Evolutionary conservation across 768 basidiomycete genomes (phyloP).

Genomic region (Boletus subcaerulescens): DNA sequence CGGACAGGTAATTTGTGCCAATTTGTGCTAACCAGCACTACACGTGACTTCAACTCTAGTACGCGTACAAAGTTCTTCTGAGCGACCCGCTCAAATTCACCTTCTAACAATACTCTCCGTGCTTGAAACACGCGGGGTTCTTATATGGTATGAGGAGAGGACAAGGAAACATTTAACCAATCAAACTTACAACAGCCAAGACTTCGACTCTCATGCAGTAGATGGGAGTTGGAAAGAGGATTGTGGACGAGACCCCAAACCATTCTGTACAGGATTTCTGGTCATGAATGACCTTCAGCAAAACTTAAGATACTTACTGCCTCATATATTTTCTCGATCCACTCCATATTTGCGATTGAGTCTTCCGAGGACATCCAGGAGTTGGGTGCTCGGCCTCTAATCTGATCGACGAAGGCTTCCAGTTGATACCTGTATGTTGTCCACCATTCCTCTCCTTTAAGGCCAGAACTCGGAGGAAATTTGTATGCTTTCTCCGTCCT

Average conservation of each 20-base stretch:
- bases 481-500: conserved; percentile 45
- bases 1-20: background rate
- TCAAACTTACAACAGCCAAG: background rate
- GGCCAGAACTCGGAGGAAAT: conserved; percentile 28
- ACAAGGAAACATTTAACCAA: background rate
- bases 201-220: background rate
- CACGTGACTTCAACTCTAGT: background rate
- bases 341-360: conserved; percentile 53
- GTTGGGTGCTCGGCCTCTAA: conserved; percentile 49
- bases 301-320: conserved; percentile 34
- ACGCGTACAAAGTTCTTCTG: too few species aligned
- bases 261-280: conserved; percentile 19
- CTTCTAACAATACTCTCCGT: background rate
- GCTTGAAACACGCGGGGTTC: background rate
- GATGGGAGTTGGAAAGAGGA: conserved; percentile 26
- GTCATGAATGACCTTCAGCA: background rate
- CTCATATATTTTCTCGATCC: conserved; percentile 56
- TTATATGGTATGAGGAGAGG: background rate
- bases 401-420: conserved; percentile 60
- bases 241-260: conserved; percentile 34
- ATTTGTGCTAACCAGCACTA: too few species aligned
- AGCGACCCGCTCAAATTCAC: background rate
- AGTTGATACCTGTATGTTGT: conserved; percentile 53
- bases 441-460: conserved; percentile 58
- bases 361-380: conserved; percentile 56